These are phyloP conservation scores for Boechera divaricarpa DNA, from an alignment of 345 rosid genomes.

Conservation along the genomic window DNA sequence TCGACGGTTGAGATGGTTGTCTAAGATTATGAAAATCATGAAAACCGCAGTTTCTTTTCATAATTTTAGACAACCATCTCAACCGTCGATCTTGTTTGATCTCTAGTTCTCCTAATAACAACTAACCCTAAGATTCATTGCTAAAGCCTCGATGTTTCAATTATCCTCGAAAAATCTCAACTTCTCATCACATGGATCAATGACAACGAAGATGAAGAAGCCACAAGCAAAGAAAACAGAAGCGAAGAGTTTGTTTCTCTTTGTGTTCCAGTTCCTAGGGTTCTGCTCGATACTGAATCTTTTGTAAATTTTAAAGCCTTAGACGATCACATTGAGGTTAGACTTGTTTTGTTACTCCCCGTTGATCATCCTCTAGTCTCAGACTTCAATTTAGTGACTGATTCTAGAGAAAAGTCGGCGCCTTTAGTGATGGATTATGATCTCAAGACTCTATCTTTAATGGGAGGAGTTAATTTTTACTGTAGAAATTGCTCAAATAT, in stretches of 20 bases:
- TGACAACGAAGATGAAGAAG: constrained; percentile 31
- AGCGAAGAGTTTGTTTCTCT: constrained; percentile 50
- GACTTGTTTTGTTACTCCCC: constrained; percentile 79
- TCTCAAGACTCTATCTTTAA: constrained; percentile 57
- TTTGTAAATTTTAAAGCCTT: constrained; percentile 56
- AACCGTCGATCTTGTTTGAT: too few relatives aligned
- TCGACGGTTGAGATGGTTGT: too few relatives aligned
- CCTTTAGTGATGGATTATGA: constrained; percentile 63
- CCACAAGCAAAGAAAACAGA: not conserved
- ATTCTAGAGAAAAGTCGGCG: constrained; percentile 39
- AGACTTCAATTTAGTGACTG: constrained; percentile 48
- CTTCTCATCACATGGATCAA: constrained; percentile 60
- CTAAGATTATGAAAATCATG: too few relatives aligned
- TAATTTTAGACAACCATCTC: too few relatives aligned
- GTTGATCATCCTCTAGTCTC: constrained; percentile 81
- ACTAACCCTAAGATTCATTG: constrained; percentile 56
- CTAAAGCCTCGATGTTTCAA: constrained; percentile 52
- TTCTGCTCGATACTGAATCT: constrained; percentile 66
- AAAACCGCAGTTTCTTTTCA: too few relatives aligned
- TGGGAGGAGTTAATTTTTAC: constrained; percentile 63
- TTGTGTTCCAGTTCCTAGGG: constrained; percentile 64
- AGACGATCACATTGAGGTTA: constrained; percentile 82
- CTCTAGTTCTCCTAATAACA: too few relatives aligned
- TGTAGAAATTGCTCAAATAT: constrained; percentile 69
- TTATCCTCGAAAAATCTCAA: constrained; percentile 49